Evolutionary conservation across 352 stramenopile species (phyloP), one percentile per base, ranked within the genome.

Genomic region (Vaucheria bursata): DNA sequence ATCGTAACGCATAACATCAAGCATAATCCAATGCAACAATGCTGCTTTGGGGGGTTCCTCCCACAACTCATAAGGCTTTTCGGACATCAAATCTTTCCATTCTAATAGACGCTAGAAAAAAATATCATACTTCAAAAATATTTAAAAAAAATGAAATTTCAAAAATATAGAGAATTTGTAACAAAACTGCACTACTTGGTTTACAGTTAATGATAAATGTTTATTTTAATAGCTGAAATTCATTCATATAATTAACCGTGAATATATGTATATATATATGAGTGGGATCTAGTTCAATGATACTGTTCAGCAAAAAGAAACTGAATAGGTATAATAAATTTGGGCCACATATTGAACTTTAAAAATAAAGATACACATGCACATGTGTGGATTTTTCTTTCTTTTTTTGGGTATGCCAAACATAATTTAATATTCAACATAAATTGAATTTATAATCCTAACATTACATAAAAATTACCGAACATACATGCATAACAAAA

Each of bases 41-140:
- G 59, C 59, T 69, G 59, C 59, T 38, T 69, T 69, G 4, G 59
- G 59, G 4, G 18, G 4, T 8, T 69, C 59, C 18, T 69, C 59
- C 59, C 59, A 69, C 4, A 18, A 29, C 18, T 4, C 5, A 29
- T 69, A 69, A 18, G 59, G 59, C 59, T 69, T 69, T 29, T 69
- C 4, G 4, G 59, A 34, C 18, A 69, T 69, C 29, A 69, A 18
- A 69, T 69, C 59, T 29, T 69, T 69, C 59, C 59, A 69, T 29
- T 69, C 59, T 29, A 69, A 8, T 29, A 69, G 59, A 4, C 59
- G 4, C 59, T 69, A 29, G 5, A 8, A 18, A 50, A 12, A 5
- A 50, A 50, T 12, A 50, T 12, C 5, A 12, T 50, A 50, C 39
- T 5, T 50, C 12, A 50, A 12, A 50, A 50, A 50, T 50, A 5